Base-by-base conservation (phyloP, 2,329 filamentous ascomycete species). In the Hymenoscyphus occultus region DNA sequence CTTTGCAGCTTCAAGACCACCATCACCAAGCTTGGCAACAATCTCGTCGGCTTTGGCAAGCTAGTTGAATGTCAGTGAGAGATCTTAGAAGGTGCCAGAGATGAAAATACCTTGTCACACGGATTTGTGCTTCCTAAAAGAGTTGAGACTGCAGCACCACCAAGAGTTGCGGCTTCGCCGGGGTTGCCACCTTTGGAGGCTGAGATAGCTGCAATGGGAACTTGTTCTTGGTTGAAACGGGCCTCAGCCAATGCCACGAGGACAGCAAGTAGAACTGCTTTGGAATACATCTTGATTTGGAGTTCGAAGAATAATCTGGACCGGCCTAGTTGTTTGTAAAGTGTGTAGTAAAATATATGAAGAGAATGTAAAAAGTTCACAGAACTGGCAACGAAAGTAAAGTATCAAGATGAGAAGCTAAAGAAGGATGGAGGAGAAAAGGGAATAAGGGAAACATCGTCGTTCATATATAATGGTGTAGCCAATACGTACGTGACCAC, bases 1-100 rank as follows among this genome's bases (percentile, higher is more conserved):
- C 65, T 82, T 82, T 22, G 88, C 88, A 22, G 85, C 88, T 13
- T 82, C 80, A 65, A 90, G 79, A 69, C 87, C 86, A 67, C 82
- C 78, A 19, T 81, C 76, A 0, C 88, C 88, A 40, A 90, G 86
- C 63, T 84, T 77, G 5, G 81, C 72, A 67, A 90, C 81, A 72
- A 91, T 88, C 71, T 86, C 74, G 73, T 90, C 88, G 68, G 86
- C 88, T 57, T 86, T 84, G 22, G 76, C 76, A 70, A 90, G 86
- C 82, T 86, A 64, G 56, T 14, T 10, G 35, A 6, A 19, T 72
- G 71, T 73, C 65, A 64, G 67, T 35, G 6, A 16, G 7, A 22
- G 19, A 39, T 48, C 45, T 3, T 2, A 22, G n/a, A 12, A 7
- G 5, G 12, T 51, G 45, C 32, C 12, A 13, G 7, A 14, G 12